Evolutionary conservation across 371 early-diverging fungal genomes (phyloP), one percentile per base, ranked within the genome.

Genomic region (Saksenaea oblongispora): DNA sequence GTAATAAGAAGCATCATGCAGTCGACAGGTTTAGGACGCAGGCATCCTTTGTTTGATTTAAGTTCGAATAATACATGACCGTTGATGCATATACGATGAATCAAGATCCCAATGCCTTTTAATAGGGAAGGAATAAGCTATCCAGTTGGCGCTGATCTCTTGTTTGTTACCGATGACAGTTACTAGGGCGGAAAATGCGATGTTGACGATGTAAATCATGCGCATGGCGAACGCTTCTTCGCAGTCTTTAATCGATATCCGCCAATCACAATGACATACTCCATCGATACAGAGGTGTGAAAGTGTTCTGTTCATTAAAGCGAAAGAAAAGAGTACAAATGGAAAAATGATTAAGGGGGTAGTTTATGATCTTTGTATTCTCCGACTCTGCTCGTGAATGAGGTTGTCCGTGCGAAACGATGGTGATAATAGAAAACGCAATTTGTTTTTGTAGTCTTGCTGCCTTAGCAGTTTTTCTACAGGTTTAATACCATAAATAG

Each of bases 191-290:
- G 75, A 71, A 24, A 64, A 26, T 11, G 61, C 64, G 31, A 74
- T 59, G 42, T 74, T 69, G 28, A 74, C 24, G 15, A 69, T 61
- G 31, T 69, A 61, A 28, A 74, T 59, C 27, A 69, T 56, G 24
- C 42, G 42, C 17, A 64, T 36, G 9, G 66, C 64, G 10, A 59
- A 37, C 13, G 56, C 47, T 36, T 68, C 72, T 56, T 63, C 63
- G 26, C 75, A 71, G 14, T 51, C 62, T 9, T 61, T 26, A 15
- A 71, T 64, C 2, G 63, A 64, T 2, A 74, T n/a, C 27, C 75
- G 61, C 75, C 75, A 74, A 58, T 74, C 75, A 36, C 71, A 71
- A 28, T 71, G 69, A 24, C 71, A 71, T 34, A 58, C 51, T n/a
- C 54, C 58, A 11, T 66, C 66, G 15, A 61, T 37, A 58, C 72